Base-by-base conservation (phyloP, 164 flowering plant species). In the Umbilicus rupestris region DNA sequence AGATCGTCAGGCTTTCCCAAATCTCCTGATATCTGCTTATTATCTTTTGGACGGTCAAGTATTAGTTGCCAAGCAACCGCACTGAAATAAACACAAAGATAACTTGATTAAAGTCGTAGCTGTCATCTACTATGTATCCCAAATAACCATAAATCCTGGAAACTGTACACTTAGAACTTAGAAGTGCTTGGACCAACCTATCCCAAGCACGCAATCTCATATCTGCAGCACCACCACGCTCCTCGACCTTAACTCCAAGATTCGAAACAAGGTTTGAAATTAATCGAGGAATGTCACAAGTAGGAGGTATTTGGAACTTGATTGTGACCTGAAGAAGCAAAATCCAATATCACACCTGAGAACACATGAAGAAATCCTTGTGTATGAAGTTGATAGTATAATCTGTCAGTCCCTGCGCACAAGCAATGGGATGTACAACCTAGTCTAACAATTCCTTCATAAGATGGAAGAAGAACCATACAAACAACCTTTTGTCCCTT, bases 201-300 rank as follows among this genome's bases (percentile, higher is more conserved):
- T 87, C 87, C 99, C 97, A 94, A 65, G 96, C 88, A 67, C 90
- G 83, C 83, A 94, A 47, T 66, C 70, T 71, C 92, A 94, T 85
- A 68, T 79, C 86, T 79, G 96, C 83, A 70, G 92, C 89, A 74
- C 81, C 78, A 72, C 77, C 80, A 52, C 64, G 72, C 69, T 84
- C 85, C 42, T 85, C 86, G 66, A 75, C 77, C 71, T 86, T 86
- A 67, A 83, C 52, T 66, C 98, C 98, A 72, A 91, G 88, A 68
- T 70, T 74, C 65, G 97, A 78, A 73, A 74, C 87, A 73, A 94
- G 80, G 72, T 75, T 80, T 55, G 86, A 87, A 78, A 94, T 87
- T 70, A 92, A 71, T 49, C 77, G 82, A 17, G 92, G 76, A 57
- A 84, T 60, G 62, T 89, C 93, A 80, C 96, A 88, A 16, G 79